Evolutionary conservation across 2,329 filamentous ascomycete species (phyloP).

Genomic region (Didymella arachidicola): DNA sequence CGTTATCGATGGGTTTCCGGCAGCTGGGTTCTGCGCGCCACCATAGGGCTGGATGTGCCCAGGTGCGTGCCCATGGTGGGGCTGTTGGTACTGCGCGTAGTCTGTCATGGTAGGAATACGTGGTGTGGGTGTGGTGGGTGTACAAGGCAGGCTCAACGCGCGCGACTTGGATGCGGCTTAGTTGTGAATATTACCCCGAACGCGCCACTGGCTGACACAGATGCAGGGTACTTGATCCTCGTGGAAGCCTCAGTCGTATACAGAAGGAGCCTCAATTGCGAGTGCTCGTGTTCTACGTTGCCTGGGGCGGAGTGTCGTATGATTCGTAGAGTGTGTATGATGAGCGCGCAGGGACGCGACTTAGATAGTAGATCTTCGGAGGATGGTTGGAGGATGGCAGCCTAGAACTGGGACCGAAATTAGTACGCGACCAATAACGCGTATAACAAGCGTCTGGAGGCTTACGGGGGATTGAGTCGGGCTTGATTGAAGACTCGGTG

Average conservation of each 20-base stretch:
- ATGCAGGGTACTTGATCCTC: constrained; percentile 28
- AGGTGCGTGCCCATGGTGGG: constrained; percentile 56
- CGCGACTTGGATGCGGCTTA: constrained; percentile 36
- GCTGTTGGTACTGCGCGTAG: constrained; percentile 58
- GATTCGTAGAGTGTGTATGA: constrained; percentile 33
- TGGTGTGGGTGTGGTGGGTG: constrained; percentile 27
- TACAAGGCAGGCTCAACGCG: constrained; percentile 35
- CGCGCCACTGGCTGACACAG: constrained; percentile 45
- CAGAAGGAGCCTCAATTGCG: constrained; percentile 28
- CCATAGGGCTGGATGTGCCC: constrained; percentile 52
- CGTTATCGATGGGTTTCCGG: constrained; percentile 63
- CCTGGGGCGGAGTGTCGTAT: constrained; percentile 34
- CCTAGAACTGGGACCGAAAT: constrained; percentile 44
- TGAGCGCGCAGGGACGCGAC: constrained; percentile 39
- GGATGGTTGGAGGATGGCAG: constrained; percentile 44
- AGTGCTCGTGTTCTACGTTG: constrained; percentile 30
- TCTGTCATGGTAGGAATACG: constrained; percentile 53
- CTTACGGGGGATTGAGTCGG: constrained; percentile 34
- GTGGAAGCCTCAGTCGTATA: constrained; percentile 29
- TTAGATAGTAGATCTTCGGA: constrained; percentile 31
- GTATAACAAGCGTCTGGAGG: constrained; percentile 28
- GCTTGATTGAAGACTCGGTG: constrained; percentile 27
- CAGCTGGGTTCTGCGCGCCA: constrained; percentile 46
- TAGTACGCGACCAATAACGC: constrained; percentile 42
- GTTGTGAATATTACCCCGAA: constrained; percentile 43